These are phyloP conservation scores for Sporisorium sorghi DNA, from an alignment of 1,284 basidiomycete genomes.

Conservation along the genomic window DNA sequence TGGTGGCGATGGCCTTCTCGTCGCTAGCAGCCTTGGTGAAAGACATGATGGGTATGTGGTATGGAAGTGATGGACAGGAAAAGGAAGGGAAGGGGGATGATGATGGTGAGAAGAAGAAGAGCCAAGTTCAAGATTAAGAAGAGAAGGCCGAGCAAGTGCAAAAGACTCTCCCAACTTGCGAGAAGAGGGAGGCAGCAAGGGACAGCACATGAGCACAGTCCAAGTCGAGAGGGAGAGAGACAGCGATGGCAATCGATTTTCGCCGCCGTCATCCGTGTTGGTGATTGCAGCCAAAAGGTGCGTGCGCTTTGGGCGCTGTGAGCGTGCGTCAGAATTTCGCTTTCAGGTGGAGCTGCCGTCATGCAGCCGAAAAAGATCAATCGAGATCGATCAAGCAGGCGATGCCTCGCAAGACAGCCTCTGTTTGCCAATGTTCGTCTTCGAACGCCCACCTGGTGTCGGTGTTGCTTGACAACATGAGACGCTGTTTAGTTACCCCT, in stretches of 20 bases:
- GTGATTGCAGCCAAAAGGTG: slow-evolving; percentile 7
- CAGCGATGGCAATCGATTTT: slow-evolving; percentile 11
- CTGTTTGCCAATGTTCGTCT: no score
- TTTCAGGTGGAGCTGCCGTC: neutral
- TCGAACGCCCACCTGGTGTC: neutral
- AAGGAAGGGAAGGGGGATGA: slow-evolving; percentile 2
- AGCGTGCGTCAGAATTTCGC: slow-evolving; percentile 2
- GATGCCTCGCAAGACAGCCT: neutral
- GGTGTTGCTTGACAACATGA: neutral
- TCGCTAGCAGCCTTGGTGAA: slow-evolving; percentile 59
- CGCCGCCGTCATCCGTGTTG: neutral
- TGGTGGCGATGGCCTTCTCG: slow-evolving; percentile 62
- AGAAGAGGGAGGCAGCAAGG: neutral
- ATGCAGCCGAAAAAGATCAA: slow-evolving; percentile 1
- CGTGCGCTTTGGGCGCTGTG: slow-evolving; percentile 1
- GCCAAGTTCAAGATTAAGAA: slow-evolving; percentile 11
- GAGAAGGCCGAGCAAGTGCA: slow-evolving; percentile 9
- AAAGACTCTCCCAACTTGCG: neutral
- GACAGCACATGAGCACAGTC: neutral
- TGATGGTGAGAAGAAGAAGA: slow-evolving; percentile 32
- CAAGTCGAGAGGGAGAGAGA: neutral
- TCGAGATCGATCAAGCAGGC: slow-evolving; percentile 9
- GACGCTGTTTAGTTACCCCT: neutral
- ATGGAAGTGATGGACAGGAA: neutral
- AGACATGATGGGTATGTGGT: slow-evolving; percentile 39